phyloP scores from a whole-genome alignment of 352 stramenopile genomes.

The Elongisporangium prolatum region DNA sequence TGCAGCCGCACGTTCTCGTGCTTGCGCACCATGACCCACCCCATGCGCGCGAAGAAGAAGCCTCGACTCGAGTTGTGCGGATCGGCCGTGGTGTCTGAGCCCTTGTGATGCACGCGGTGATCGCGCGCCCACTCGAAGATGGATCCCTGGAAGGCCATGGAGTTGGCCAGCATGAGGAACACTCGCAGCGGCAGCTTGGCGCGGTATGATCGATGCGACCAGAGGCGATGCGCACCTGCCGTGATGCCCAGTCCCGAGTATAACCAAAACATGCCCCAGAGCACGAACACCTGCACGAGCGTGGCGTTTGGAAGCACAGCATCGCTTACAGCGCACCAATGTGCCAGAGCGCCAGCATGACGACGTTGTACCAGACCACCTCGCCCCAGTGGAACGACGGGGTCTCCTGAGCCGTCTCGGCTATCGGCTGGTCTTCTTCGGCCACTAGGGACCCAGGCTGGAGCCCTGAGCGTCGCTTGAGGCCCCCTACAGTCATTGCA shows the following conservation, averaged over 20 bases:
- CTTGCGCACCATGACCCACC: constrained; percentile 99
- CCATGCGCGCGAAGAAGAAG: constrained; percentile 99
- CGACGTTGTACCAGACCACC: constrained; percentile 62
- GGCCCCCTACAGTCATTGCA: neutral
- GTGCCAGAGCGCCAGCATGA: constrained; percentile 41
- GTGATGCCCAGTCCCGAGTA: constrained; percentile 92
- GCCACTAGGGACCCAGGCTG: neutral
- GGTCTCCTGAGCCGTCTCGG: constrained; percentile 11
- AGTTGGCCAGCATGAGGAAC: constrained; percentile 98
- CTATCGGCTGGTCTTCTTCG: constrained; percentile 12
- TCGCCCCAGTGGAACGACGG: constrained; percentile 32
- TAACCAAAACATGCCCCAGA: constrained; percentile 41
- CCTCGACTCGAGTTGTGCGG: constrained; percentile 96
- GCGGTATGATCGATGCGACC: constrained; percentile 94
- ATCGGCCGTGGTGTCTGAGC: constrained; percentile 93
- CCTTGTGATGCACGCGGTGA: constrained; percentile 99
- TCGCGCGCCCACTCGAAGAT: constrained; percentile 99
- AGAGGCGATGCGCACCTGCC: constrained; percentile 92
- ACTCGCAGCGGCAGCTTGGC: constrained; percentile 86
- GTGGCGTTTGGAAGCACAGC: constrained; percentile 30
- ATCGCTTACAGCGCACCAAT: constrained; percentile 42
- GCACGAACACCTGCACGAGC: constrained; percentile 23
- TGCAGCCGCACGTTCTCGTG: constrained; percentile 88
- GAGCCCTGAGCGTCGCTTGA: neutral
- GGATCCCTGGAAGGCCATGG: constrained; percentile 94